Base-by-base conservation (phyloP, 2,329 filamentous ascomycete species). In the Coniochaeta sp. region DNA sequence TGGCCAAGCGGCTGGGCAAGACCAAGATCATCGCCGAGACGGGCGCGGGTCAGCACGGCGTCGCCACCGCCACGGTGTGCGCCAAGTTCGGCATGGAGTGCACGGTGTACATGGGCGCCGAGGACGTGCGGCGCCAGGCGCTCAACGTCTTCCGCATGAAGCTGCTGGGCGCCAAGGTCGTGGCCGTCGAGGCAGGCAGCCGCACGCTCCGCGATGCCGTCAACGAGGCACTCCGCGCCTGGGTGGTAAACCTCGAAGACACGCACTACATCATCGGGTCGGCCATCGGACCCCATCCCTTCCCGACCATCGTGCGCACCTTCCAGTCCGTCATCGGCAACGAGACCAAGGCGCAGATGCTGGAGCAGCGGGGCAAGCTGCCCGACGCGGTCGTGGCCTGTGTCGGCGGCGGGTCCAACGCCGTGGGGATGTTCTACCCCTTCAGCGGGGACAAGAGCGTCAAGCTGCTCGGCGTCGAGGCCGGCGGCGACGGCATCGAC, bases 121-220 rank as follows among this genome's bases (percentile, higher is more conserved):
- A 99, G 77, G 95, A 99, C 70, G 95, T 98, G 58, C 89, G 95
- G 61, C 88, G 95, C 67, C 95, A 99, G 75, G 93, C 95, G 1
- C 82, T 99, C 61, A 99, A 99, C 75, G 95, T 99, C 43, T 99
- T 99, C 85, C 89, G 95, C 52, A 99, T 99, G 85, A 95, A 96
- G 75, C 84, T 99, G 12, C 88, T 99, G 6, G 95, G 95, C 62
- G 95, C 95, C 57, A 89, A 89, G 67, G 95, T 99, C 47, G 84
- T 99, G 44, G 89, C 95, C 4, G 95, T 99, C 54, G 92, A 97
- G 72, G 90, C 93, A 55, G 95, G 95, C 59, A 91, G 89, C 68
- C 86, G 87, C 68, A 93, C 90, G 3, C 85, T 93, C 33, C 88
- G 90, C 62, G 90, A 93, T 69, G 90, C 93, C 3, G 93, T 98